A percentile compares a stretch with the other conserved stretches of the same genome.
Evolutionary conservation across 257 asterid species (phyloP).

Genomic region (Plantago elongata): DNA sequence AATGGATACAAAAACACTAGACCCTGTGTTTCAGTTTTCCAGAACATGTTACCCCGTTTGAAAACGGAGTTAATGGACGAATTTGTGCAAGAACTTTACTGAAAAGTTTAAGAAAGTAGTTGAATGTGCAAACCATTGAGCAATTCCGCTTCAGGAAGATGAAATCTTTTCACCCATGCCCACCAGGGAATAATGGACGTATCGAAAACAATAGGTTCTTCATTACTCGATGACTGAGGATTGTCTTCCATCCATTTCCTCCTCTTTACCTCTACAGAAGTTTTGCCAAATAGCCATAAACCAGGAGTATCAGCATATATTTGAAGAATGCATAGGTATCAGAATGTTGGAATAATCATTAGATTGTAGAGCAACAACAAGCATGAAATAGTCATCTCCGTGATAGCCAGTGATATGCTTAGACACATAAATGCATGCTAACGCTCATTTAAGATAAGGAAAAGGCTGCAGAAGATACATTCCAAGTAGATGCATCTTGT

Average conservation of each 20-base stretch:
- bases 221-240: slow-evolving; percentile 79
- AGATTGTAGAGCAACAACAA: too few species aligned
- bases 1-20: too few species aligned
- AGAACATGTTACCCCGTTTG: not conserved
- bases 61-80: not conserved
- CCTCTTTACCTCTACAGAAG: slow-evolving; percentile 81
- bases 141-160: slow-evolving; percentile 96
- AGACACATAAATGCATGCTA: too few species aligned
- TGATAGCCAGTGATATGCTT: too few species aligned
- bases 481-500: too few species aligned
- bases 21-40: too few species aligned
- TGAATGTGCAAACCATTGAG: slow-evolving; percentile 59
- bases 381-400: too few species aligned
- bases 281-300: slow-evolving; percentile 8
- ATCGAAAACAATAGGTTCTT: slow-evolving; percentile 70
- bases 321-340: not conserved
- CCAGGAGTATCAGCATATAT: slow-evolving; percentile 5
- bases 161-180: slow-evolving; percentile 94
- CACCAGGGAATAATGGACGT: slow-evolving; percentile 94
- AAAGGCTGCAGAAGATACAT: too few species aligned
- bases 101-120: not conserved
- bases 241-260: slow-evolving; percentile 80
- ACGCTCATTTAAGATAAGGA: too few species aligned
- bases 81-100: not conserved
- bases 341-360: not conserved